phyloP scores from a whole-genome alignment of 345 rosid genomes.

The Arabidopsis thaliana region TAIR10.1 NC_003071.7:11290001-11290500 shows the following conservation, averaged over 20 bases:
- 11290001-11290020: constrained; percentile 97
- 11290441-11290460: no score
- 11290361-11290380: no score
- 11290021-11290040: constrained; percentile 64
- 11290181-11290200: constrained; percentile 39
- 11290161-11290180: constrained; percentile 33
- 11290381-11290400: no score
- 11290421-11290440: no score
- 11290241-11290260: background rate
- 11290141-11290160: constrained; percentile 27
- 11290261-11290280: no score
- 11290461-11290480: no score
- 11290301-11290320: no score
- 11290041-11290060: constrained; percentile 37
- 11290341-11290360: no score
- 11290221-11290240: constrained; percentile 44
- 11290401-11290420: no score
- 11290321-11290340: no score
- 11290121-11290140: constrained; percentile 27
- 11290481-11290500: no score
- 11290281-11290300: no score
- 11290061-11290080: constrained; percentile 37
- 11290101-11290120: background rate
- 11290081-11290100: constrained; percentile 10
- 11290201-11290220: constrained; percentile 45